Percentiles rank a stretch among this genome's conserved stretches.
Evolutionary conservation across 768 basidiomycete genomes (phyloP).

Genomic region (Rhizopogon salebrosus): DNA sequence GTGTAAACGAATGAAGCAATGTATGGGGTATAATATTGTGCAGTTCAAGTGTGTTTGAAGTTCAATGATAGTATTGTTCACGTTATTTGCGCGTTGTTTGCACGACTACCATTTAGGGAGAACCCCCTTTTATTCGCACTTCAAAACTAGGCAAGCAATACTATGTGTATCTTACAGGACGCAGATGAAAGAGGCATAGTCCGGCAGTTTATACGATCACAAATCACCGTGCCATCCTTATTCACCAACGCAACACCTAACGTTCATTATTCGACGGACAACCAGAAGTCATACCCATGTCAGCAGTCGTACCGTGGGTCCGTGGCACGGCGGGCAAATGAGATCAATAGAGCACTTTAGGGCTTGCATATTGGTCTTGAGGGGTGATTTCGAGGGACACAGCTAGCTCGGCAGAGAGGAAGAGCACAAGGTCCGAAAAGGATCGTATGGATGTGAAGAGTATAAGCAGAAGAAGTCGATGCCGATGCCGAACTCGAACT

Average conservation of each 20-base stretch:
- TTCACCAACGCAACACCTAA: not conserved
- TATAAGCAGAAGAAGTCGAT: not conserved
- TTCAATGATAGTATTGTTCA: slow-evolving; percentile 10
- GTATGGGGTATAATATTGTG: too few relatives aligned
- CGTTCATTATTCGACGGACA: not conserved
- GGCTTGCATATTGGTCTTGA: not conserved
- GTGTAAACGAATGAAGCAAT: too few relatives aligned
- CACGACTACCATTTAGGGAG: not conserved
- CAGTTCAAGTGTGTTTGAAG: too few relatives aligned
- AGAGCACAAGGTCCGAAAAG: slow-evolving; percentile 11
- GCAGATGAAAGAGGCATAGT: too few relatives aligned
- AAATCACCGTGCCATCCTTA: not conserved
- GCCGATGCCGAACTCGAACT: not conserved
- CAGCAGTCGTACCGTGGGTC: not conserved
- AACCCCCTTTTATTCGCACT: not conserved
- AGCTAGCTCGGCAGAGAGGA: slow-evolving; percentile 15
- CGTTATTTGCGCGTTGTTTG: slow-evolving; percentile 15
- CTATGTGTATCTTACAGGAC: too few relatives aligned
- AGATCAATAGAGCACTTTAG: not conserved
- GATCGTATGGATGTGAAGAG: slow-evolving; percentile 15
- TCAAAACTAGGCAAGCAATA: not conserved
- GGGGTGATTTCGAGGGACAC: slow-evolving; percentile 11
- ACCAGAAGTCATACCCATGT: not conserved
- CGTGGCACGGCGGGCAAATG: slow-evolving; percentile 1
- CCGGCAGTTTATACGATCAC: not conserved